A percentile compares a stretch with the other conserved stretches of the same genome.
Conservation (phyloP, 1,284 basidiomycete genomes). For the Rhodotorula sp. region DNA sequence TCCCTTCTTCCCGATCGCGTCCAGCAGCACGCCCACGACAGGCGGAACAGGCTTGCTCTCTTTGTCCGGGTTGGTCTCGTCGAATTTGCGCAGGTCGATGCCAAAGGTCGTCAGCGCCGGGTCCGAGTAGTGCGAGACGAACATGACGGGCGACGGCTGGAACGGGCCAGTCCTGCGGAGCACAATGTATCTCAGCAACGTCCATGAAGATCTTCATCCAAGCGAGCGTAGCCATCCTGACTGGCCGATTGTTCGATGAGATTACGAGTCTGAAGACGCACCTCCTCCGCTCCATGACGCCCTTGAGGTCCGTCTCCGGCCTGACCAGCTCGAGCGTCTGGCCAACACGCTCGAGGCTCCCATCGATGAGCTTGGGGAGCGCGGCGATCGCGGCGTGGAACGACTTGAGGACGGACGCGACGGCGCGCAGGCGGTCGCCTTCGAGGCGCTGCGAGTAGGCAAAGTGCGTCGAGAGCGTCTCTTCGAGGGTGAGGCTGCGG, state of each 20-base stretch:
- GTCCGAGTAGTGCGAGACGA: constrained; percentile 40
- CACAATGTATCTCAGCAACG: neutral
- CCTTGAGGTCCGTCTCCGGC: constrained; percentile 37
- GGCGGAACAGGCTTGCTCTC: constrained; percentile 16
- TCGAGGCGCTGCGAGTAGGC: constrained; percentile 41
- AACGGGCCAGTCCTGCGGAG: constrained; percentile 40
- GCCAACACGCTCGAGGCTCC: constrained; percentile 23
- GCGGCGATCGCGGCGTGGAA: constrained; percentile 25
- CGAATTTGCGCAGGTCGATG: constrained; percentile 37
- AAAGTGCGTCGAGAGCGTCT: constrained; percentile 32
- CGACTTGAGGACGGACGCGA: constrained; percentile 30
- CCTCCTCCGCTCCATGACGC: constrained; percentile 41
- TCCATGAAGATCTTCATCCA: neutral
- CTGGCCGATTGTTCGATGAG: neutral
- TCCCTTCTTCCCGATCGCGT: constrained; percentile 16
- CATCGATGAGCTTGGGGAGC: constrained; percentile 18
- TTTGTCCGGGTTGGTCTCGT: constrained; percentile 30
- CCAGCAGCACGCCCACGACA: constrained; percentile 27
- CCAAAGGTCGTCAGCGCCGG: constrained; percentile 33
- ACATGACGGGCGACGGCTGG: constrained; percentile 38
- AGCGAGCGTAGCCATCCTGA: too few species aligned
- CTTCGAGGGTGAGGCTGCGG: constrained; percentile 40
- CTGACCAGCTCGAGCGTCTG: constrained; percentile 32
- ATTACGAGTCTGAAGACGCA: neutral
- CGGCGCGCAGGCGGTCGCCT: constrained; percentile 42